Base-by-base conservation (phyloP, 1,284 basidiomycete genomes). In the Flammula alnicola region DNA sequence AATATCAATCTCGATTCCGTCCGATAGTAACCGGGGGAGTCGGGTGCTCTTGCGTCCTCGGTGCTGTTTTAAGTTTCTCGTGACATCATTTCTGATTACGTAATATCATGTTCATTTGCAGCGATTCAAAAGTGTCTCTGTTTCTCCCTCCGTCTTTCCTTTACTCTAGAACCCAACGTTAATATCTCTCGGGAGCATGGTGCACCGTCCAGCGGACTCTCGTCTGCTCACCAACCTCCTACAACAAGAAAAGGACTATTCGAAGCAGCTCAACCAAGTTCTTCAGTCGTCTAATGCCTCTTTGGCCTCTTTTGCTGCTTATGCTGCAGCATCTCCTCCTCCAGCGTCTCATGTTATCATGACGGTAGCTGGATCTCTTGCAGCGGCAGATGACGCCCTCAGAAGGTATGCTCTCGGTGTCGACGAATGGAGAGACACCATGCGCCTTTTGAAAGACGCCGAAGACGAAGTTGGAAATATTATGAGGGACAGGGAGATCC, bases 381-480 rank as follows among this genome's bases (percentile, higher is more conserved):
- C 80, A 0, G 73, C 76, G 10, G 84, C 82, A 1, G 86, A 91
- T 51, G 83, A 88, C 40, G 89, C 86, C 0, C 67, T 90, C 8
- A 71, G 77, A 32, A 71, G 72, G 26, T 91, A 89, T 65, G 76
- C 75, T 0, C 65, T 59, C 5, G 78, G 80, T 0, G 71, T 91
- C 0, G 85, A 91, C 26, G 67, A 75, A 26, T 91, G 88, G 82
- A 75, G 81, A 36, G 79, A 79, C 30, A 74, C 80, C 56, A 72
- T 90, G 56, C 80, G 76, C 54, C 68, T 69, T 20, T 70, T 90
- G 54, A 83, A 80, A 59, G 70, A 72, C 22, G 72, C 89, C 44
- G 88, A 92, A 64, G 84, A 88, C 31, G 86, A 88, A 44, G 78
- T 91, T 3, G 75, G 72, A 12, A 83, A 79, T 55, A 74, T 90